phyloP scores from a whole-genome alignment of 345 rosid species.

The Kernera saxatilis region DNA sequence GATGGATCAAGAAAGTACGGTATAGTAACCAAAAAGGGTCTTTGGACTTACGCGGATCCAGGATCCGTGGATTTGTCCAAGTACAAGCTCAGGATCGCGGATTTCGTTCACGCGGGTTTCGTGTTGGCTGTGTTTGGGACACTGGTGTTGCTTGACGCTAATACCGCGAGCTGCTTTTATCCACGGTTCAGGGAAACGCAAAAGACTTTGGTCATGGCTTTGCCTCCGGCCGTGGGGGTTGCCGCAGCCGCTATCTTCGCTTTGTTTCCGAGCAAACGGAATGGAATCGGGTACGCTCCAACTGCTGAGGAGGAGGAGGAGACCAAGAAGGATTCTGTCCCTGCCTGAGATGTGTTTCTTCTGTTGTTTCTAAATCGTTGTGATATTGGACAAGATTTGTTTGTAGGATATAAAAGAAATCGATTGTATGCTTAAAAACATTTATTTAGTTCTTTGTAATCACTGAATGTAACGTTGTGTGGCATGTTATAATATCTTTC shows the following conservation, averaged over 20 bases:
- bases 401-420: background rate
- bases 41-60: constrained; percentile 47
- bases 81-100: constrained; percentile 50
- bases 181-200: constrained; percentile 44
- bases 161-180: constrained; percentile 61
- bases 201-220: constrained; percentile 50
- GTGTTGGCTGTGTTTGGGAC: constrained; percentile 48
- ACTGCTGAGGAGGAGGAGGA: constrained; percentile 17
- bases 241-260: constrained; percentile 45
- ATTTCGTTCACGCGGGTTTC: constrained; percentile 59
- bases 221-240: constrained; percentile 64
- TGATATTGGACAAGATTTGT: background rate
- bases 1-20: constrained; percentile 56
- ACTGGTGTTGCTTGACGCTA: constrained; percentile 51
- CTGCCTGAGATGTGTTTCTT: background rate
- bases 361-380: background rate
- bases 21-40: constrained; percentile 50
- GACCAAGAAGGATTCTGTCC: constrained; percentile 7
- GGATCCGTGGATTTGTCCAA: constrained; percentile 39
- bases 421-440: background rate
- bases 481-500: background rate
- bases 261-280: constrained; percentile 65
- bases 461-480: background rate
- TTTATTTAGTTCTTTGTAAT: constrained; percentile 1
- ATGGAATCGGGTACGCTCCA: constrained; percentile 78